Conservation (phyloP, 768 basidiomycete genomes). For the Tulasnella sp. region DNA sequence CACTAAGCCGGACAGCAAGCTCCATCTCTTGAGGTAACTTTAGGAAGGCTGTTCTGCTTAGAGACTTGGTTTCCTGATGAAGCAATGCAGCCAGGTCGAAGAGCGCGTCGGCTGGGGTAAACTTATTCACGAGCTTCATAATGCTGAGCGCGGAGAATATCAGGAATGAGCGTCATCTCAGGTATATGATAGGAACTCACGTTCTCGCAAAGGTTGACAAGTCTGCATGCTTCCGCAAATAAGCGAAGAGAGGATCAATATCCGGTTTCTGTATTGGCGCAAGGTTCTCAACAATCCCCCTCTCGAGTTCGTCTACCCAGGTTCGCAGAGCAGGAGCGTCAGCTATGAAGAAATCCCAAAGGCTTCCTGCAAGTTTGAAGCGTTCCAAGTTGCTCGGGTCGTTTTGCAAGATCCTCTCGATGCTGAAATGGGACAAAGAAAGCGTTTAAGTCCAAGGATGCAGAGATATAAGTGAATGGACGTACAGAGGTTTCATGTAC, state of each 20-base stretch:
- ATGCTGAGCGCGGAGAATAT: neutral
- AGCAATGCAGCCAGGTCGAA: neutral
- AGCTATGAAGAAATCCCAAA: neutral
- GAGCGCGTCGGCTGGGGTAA: neutral
- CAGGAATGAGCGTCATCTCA: neutral
- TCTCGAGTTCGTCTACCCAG: neutral
- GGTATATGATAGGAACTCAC: neutral
- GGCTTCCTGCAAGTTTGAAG: neutral
- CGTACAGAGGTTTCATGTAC: neutral
- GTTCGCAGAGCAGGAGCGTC: neutral
- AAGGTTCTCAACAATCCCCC: neutral
- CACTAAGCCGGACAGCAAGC: neutral
- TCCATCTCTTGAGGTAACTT: neutral
- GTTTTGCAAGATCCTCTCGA: neutral
- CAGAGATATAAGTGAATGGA: neutral
- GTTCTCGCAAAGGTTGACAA: neutral
- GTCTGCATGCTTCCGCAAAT: neutral
- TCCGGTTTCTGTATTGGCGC: neutral
- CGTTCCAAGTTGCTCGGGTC: neutral
- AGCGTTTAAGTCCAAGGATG: neutral
- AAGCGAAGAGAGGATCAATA: neutral
- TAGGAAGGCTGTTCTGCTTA: neutral
- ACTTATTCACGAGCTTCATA: neutral
- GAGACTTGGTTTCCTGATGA: neutral
- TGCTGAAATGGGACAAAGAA: neutral